phyloP scores from a whole-genome alignment of 169 alveolate species.

The Babesia ovata region DNA sequence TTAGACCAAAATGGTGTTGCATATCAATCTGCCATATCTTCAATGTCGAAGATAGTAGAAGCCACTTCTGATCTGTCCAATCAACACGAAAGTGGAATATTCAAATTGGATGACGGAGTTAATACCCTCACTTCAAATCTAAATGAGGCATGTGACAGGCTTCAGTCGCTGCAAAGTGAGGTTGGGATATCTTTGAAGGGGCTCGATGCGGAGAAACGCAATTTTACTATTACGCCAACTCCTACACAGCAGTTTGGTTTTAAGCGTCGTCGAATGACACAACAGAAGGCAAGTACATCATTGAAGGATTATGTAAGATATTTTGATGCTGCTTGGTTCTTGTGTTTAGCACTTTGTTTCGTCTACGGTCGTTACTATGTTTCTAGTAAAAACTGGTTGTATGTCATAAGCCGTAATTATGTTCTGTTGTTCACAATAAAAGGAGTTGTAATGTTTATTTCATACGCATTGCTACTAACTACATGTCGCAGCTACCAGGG shows the following conservation, averaged over 20 bases:
- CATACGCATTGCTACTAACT: not conserved
- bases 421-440: not conserved
- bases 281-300: not conserved
- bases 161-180: not conserved
- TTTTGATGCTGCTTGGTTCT: conserved; percentile 11
- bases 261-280: no score
- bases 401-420: not conserved
- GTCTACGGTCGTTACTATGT: not conserved
- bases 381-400: not conserved
- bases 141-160: not conserved
- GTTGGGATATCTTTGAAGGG: not conserved
- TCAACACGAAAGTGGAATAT: not conserved
- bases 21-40: not conserved
- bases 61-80: not conserved
- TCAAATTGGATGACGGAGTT: conserved; percentile 2
- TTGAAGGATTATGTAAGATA: not conserved
- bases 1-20: conserved; percentile 6
- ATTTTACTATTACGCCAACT: not conserved
- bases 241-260: not conserved
- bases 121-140: not conserved
- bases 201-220: conserved; percentile 14
- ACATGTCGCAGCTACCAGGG: not conserved
- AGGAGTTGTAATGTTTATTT: conserved; percentile 1
- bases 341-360: not conserved
- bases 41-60: not conserved